Percentiles rank a stretch among this genome's conserved stretches.
Evolutionary conservation across 345 rosid genomes (phyloP).

Genomic region (Citropsis articulata): DNA sequence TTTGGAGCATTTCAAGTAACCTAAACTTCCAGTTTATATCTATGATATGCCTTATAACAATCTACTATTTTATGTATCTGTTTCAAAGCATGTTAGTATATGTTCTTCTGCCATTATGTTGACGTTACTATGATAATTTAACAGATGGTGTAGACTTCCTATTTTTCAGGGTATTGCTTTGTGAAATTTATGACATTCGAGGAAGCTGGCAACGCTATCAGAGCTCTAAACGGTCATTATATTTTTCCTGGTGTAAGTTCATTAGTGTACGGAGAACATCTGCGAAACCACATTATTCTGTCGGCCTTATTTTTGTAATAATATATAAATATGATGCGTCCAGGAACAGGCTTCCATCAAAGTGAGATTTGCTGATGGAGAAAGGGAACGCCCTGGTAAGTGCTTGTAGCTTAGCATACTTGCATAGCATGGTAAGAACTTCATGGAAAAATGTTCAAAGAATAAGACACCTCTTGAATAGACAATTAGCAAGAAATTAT

Average conservation of each 20-base stretch:
- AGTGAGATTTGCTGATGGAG: conserved; percentile 75
- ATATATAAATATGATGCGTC: conserved; percentile 10
- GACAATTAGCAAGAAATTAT: background rate
- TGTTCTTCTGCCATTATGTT: background rate
- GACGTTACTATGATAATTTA: background rate
- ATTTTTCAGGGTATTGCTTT: conserved; percentile 72
- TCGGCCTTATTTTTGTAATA: background rate
- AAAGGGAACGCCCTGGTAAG: conserved; percentile 62
- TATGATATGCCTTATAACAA: background rate
- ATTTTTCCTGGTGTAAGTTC: conserved; percentile 79
- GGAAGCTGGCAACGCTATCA: conserved; percentile 74
- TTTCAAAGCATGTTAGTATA: background rate
- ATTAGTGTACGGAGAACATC: background rate
- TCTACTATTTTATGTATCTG: background rate
- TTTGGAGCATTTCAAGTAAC: background rate
- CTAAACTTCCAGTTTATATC: background rate
- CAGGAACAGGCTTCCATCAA: conserved; percentile 60
- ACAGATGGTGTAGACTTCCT: conserved; percentile 3
- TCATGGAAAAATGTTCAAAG: background rate
- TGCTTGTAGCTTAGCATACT: conserved; percentile 4
- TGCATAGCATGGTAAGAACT: background rate
- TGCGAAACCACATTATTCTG: conserved; percentile 5
- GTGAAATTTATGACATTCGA: conserved; percentile 66
- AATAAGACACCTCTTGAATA: background rate
- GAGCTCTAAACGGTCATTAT: conserved; percentile 55